phyloP scores from a whole-genome alignment of 306 rosid species.

The Ochetophila trinervis region DNA sequence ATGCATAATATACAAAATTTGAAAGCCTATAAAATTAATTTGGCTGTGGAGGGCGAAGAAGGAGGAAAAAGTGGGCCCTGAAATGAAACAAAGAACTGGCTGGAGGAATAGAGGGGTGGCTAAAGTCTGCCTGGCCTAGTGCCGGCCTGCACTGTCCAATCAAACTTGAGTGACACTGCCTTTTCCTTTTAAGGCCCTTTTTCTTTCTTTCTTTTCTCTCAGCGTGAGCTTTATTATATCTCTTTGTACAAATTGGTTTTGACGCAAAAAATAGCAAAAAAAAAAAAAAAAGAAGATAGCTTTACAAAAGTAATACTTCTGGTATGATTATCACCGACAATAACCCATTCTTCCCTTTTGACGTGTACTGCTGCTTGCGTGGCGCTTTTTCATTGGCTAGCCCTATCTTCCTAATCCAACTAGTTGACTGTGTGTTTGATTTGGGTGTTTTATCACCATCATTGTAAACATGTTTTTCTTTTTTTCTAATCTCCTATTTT shows the following conservation, averaged over 20 bases:
- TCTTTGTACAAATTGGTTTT: constrained; percentile 1
- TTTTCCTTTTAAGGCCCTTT: constrained; percentile 17
- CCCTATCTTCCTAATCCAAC: neutral
- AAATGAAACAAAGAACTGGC: neutral
- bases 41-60: neutral
- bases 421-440: constrained; percentile 11
- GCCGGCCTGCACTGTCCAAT: constrained; percentile 47
- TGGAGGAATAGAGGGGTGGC: constrained; percentile 14
- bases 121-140: constrained; percentile 30
- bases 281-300: neutral
- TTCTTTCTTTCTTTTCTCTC: neutral
- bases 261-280: neutral
- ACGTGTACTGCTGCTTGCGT: neutral
- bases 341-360: neutral
- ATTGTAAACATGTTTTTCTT: constrained; percentile 6
- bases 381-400: neutral
- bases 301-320: constrained; percentile 15
- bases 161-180: constrained; percentile 30
- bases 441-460: neutral
- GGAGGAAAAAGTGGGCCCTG: neutral
- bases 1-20: too few relatives aligned
- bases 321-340: constrained; percentile 27
- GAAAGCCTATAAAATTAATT: neutral
- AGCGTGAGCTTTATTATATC: constrained; percentile 15
- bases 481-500: neutral